Evolutionary conservation across 805 yeast genomes (phyloP).

Genomic region (Kurtzmaniella fragi): DNA sequence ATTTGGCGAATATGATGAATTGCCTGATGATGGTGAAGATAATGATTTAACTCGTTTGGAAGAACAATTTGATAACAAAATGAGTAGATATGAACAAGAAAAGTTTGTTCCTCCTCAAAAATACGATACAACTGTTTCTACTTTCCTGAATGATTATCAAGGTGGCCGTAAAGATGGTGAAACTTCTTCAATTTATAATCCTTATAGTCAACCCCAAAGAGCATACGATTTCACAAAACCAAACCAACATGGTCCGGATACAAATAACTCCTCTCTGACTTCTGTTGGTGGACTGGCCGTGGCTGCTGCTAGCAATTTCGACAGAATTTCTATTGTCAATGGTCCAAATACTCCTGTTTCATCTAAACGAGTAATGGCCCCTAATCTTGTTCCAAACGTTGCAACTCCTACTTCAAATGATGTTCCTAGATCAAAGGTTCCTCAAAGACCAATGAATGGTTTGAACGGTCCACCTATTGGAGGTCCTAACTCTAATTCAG

Average conservation of each 20-base stretch:
- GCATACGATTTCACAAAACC: slow-evolving; percentile 29
- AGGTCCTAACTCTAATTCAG: background rate
- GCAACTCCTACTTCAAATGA: slow-evolving; percentile 22
- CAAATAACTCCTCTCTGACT: slow-evolving; percentile 1
- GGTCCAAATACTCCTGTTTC: slow-evolving; percentile 32
- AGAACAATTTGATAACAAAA: slow-evolving; percentile 13
- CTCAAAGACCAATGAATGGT: slow-evolving; percentile 21
- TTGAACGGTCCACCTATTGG: slow-evolving; percentile 11
- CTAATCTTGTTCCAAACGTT: slow-evolving; percentile 20
- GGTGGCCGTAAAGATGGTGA: too few relatives aligned
- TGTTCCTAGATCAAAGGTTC: slow-evolving; percentile 10
- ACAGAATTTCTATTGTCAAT: slow-evolving; percentile 18
- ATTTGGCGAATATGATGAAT: slow-evolving; percentile 17
- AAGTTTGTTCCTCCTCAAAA: too few relatives aligned
- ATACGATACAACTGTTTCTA: slow-evolving; percentile 11
- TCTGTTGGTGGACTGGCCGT: background rate
- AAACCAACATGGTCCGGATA: background rate
- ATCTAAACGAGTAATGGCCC: slow-evolving; percentile 27
- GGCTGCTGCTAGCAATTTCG: slow-evolving; percentile 5
- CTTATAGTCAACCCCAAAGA: slow-evolving; percentile 21
- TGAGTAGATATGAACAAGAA: too few relatives aligned
- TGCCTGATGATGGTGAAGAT: slow-evolving; percentile 10
- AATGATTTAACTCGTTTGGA: slow-evolving; percentile 13
- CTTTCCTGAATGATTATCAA: slow-evolving; percentile 19
- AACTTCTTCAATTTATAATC: slow-evolving; percentile 16